Evolutionary conservation across 768 basidiomycete genomes (phyloP), one percentile per base, ranked within the genome.

Genomic region (Suillus variegatus): DNA sequence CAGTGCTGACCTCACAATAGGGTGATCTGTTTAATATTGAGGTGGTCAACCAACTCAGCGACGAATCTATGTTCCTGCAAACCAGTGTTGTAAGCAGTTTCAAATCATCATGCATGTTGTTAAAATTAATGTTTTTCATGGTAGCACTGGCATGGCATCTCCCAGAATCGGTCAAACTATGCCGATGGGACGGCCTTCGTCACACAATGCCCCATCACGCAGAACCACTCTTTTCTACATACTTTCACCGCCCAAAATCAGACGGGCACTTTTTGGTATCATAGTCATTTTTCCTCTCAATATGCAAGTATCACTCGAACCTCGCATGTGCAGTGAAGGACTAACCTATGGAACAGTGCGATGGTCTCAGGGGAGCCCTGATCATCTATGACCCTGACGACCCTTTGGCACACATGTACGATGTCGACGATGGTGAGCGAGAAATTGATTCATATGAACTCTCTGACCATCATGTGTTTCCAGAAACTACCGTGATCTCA

Each of bases 121-220:
- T 57, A 41, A 8, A 69, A n/a, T 22, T 13, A 14, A 9, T 13
- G 28, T 28, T 28, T n/a, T 49, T 20, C 7, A 4, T 16, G 2
- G 3, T 10, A 87, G 86, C 85, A 87, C 67, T 86, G 84, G 84
- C 86, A 86, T 68, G 85, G 86, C 1, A 69, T 86, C 56, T 78
- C 74, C 60, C 85, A 86, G 68, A 69, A 72, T 2, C 63, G 67
- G 2, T 79, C 81, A 6, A 82, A 77, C 64, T 82, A 75, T 73
- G 81, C 77, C 0, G 86, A 87, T 62, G 86, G 86, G 10, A 66
- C 75, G 2, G 71, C 73, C 4, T 75, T 73, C 35, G 73, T 82
- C 18, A 73, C 78, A 14, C 76, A 74, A 57, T 78, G 77, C 49
- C 77, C 77, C 18, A 70, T 74, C 35, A 64, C 55, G 32, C 66